Percentiles rank a stretch among this genome's conserved stretches.
Evolutionary conservation across 495 filamentous ascomycete species (phyloP).

Genomic region (Neurospora tetrasperma): DNA sequence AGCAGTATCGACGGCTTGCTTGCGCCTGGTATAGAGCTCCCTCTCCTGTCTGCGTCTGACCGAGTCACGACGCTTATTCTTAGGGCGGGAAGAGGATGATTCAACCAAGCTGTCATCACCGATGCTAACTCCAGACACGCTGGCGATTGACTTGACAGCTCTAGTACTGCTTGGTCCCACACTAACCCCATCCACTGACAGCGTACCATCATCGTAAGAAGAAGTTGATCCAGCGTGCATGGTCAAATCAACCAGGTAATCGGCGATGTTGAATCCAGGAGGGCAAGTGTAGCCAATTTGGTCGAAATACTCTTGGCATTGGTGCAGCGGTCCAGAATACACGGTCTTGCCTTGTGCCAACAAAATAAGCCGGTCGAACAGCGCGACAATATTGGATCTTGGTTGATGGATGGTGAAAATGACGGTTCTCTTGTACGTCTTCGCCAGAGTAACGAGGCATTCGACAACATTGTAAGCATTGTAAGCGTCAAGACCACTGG

Average conservation of each 20-base stretch:
- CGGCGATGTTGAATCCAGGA: constrained; percentile 96
- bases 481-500: constrained; percentile 88
- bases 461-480: constrained; percentile 98
- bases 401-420: constrained; percentile 99
- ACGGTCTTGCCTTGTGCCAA: constrained; percentile 83
- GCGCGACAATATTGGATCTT: constrained; percentile 98
- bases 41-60: constrained; percentile 75
- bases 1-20: constrained; percentile 53
- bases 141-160: constrained; percentile 86
- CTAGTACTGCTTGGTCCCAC: constrained; percentile 79
- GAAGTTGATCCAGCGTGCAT: constrained; percentile 65
- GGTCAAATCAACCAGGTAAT: constrained; percentile 92
- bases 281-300: constrained; percentile 83
- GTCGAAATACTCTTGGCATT: constrained; percentile 89
- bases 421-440: constrained; percentile 90
- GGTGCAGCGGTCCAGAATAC: constrained; percentile 82
- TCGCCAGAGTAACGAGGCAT: constrained; percentile 87
- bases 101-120: constrained; percentile 40
- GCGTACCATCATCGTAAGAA: constrained; percentile 40
- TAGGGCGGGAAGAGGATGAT: constrained; percentile 45
- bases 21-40: constrained; percentile 81
- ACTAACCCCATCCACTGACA: constrained; percentile 53
- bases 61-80: constrained; percentile 58
- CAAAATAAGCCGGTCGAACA: constrained; percentile 89
- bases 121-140: constrained; percentile 57